A percentile compares a stretch with the other conserved stretches of the same genome.
phyloP scores from a whole-genome alignment of 192 early-diverging fungal genomes.

The Coemansia sp. region DNA sequence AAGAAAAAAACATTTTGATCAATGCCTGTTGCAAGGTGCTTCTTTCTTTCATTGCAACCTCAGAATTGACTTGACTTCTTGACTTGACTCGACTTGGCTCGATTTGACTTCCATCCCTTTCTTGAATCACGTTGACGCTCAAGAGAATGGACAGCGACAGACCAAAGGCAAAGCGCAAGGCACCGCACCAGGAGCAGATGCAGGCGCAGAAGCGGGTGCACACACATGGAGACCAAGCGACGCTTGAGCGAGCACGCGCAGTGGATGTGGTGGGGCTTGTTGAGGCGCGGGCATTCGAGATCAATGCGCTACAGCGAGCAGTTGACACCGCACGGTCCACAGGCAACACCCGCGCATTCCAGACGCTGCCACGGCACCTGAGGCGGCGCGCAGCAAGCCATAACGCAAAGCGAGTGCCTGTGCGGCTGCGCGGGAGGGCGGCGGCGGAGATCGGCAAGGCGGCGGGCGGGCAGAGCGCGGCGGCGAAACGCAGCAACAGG shows the following conservation, averaged over 20 bases:
- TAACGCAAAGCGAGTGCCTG: conserved; percentile 92
- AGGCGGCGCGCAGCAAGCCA: conserved; percentile 93
- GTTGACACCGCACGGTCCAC: conserved; percentile 64
- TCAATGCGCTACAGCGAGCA: conserved; percentile 80
- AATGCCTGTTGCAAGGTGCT: too few species aligned
- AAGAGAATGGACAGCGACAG: not conserved
- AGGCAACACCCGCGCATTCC: conserved; percentile 74
- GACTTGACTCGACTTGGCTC: too few species aligned
- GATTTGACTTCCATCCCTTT: too few species aligned
- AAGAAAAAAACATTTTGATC: too few species aligned
- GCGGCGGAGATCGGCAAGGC: conserved; percentile 63
- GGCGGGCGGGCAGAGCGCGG: conserved; percentile 20
- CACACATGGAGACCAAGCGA: conserved; percentile 9
- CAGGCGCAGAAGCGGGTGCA: conserved; percentile 4
- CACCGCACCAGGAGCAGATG: not conserved
- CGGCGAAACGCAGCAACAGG: conserved; percentile 30
- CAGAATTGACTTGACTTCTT: too few species aligned
- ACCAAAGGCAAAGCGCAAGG: conserved; percentile 16
- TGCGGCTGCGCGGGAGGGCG: conserved; percentile 76
- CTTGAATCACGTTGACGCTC: not conserved
- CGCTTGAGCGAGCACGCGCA: conserved; percentile 47
- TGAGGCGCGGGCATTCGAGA: conserved; percentile 82
- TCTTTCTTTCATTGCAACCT: too few species aligned
- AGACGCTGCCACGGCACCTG: conserved; percentile 88
- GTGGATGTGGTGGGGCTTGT: conserved; percentile 50